A percentile compares a stretch with the other conserved stretches of the same genome.
phyloP scores from a whole-genome alignment of 805 yeast genomes.

The Wickerhamiella galacta region DNA sequence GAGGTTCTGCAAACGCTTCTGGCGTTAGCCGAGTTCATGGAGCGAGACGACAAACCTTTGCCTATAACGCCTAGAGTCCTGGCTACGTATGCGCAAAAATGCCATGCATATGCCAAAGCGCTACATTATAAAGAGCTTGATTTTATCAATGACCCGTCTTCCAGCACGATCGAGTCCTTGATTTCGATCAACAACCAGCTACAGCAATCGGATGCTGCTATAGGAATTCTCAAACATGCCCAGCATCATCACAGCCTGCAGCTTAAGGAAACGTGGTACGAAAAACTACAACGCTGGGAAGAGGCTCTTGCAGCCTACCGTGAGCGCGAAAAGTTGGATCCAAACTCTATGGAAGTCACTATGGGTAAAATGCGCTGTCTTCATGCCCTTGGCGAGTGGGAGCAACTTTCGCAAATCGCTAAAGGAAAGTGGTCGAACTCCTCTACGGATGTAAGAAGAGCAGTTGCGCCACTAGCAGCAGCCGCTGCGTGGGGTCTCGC shows the following conservation, averaged over 20 bases:
- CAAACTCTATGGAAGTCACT: constrained; percentile 59
- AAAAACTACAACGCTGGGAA: constrained; percentile 93
- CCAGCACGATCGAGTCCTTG: constrained; percentile 80
- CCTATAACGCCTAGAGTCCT: constrained; percentile 82
- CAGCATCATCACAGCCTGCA: constrained; percentile 68
- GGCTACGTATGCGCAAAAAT: constrained; percentile 83
- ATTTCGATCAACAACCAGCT: constrained; percentile 86
- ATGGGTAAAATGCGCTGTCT: constrained; percentile 97
- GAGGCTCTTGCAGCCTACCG: constrained; percentile 87
- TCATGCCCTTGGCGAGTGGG: constrained; percentile 99
- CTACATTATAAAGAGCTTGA: constrained; percentile 90
- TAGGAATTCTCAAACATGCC: constrained; percentile 89
- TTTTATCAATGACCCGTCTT: constrained; percentile 81
- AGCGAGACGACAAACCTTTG: constrained; percentile 86
- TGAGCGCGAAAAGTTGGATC: constrained; percentile 45
- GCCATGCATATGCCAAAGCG: constrained; percentile 97
- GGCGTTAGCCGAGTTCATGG: constrained; percentile 90
- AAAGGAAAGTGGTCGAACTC: constrained; percentile 70
- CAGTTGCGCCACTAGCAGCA: constrained; percentile 93
- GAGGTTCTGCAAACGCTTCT: constrained; percentile 83
- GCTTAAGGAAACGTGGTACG: constrained; percentile 94
- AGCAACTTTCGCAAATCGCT: constrained; percentile 69
- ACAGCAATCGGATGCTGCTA: constrained; percentile 95
- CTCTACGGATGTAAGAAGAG: constrained; percentile 53
- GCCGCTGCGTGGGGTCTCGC: constrained; percentile 98